Percentiles rank a stretch among this genome's conserved stretches.
Evolutionary conservation across 2,329 filamentous ascomycete genomes (phyloP).

Genomic region (Cadophora gregata): DNA sequence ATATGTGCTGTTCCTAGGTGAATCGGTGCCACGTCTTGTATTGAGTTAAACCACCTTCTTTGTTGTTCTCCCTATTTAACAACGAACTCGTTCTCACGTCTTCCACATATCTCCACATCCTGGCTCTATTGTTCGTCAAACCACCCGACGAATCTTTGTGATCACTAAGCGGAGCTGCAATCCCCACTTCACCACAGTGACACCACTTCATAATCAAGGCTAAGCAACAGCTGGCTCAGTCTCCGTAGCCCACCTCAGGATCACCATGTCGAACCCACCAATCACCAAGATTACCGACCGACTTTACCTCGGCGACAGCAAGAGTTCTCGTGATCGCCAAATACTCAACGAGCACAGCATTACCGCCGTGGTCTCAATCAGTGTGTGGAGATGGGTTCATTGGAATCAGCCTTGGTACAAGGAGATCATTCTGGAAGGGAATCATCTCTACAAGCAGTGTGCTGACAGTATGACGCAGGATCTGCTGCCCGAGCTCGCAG

Average conservation of each 20-base stretch:
- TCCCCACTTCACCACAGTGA: no score
- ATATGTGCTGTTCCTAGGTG: no score
- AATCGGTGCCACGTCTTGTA: no score
- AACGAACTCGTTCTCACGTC: no score
- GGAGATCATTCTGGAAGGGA: not conserved
- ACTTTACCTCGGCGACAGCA: not conserved
- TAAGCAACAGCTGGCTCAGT: not conserved
- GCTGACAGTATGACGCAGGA: not conserved
- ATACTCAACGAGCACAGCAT: not conserved
- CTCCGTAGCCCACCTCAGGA: not conserved
- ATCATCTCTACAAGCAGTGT: not conserved
- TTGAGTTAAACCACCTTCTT: no score
- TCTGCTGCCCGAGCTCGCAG: not conserved
- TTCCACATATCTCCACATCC: no score
- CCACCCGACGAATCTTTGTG: no score
- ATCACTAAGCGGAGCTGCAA: no score
- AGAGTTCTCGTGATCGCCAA: not conserved
- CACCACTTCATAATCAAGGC: not conserved
- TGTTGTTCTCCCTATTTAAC: no score
- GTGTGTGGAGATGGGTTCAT: not conserved
- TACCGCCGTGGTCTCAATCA: constrained; percentile 5
- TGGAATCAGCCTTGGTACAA: not conserved
- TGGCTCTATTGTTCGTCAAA: no score
- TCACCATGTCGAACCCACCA: not conserved
- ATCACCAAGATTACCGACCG: constrained; percentile 1